A percentile compares a stretch with the other conserved stretches of the same genome.
Evolutionary conservation across 202 grass and related monocot genomes (phyloP).

Genomic region (Schoenoplectus triqueter): DNA sequence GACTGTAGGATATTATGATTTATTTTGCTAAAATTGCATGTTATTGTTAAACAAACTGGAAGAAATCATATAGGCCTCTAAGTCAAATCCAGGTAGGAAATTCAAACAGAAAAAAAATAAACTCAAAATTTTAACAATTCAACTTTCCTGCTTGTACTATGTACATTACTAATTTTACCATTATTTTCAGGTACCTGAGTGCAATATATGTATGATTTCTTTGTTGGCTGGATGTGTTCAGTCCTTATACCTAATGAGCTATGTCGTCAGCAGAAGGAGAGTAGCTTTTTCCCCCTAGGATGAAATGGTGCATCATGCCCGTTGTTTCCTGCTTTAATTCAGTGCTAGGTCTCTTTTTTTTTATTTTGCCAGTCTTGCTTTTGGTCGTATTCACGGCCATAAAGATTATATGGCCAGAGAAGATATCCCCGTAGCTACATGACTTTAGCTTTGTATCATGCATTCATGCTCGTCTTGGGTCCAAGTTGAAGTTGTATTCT

Average conservation of each 20-base stretch:
- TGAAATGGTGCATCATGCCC: not conserved
- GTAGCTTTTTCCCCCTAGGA: constrained; percentile 11
- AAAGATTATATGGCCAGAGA: constrained; percentile 1
- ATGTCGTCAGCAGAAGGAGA: constrained; percentile 16
- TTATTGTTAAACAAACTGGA: not conserved
- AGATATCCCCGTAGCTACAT: not conserved
- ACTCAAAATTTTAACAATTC: not conserved
- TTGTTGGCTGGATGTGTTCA: constrained; percentile 18
- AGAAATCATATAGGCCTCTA: not conserved
- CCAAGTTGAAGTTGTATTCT: not conserved
- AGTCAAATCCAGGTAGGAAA: not conserved
- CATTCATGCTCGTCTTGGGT: not conserved
- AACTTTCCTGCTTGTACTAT: not conserved
- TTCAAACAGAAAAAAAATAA: not conserved
- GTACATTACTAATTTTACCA: not conserved
- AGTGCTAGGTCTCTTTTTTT: not conserved
- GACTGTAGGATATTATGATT: not conserved
- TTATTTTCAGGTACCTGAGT: constrained; percentile 15
- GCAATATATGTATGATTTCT: not conserved
- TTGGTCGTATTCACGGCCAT: not conserved
- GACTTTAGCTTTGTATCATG: not conserved
- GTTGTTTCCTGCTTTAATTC: not conserved
- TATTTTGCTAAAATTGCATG: not conserved
- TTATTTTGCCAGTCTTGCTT: not conserved
- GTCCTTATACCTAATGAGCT: not conserved